Evolutionary conservation across 1,284 basidiomycete species (phyloP).

Genomic region (Ustilago sp.): DNA sequence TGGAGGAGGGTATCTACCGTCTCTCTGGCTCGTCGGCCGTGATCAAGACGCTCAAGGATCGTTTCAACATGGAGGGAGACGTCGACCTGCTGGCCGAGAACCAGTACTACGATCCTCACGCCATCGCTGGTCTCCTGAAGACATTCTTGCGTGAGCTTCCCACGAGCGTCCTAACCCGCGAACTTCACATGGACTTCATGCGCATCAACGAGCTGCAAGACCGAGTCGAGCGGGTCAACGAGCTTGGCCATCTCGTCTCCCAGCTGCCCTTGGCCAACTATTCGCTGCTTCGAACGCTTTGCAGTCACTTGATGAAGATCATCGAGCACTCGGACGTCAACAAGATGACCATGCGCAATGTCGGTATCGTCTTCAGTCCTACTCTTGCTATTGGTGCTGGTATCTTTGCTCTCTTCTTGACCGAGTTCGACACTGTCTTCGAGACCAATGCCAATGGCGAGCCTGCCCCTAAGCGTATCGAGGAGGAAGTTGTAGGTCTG

Average conservation of each 20-base stretch:
- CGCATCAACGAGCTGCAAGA: slow-evolving; percentile 79
- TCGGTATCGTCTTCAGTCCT: slow-evolving; percentile 85
- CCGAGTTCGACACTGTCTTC: slow-evolving; percentile 64
- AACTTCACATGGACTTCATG: slow-evolving; percentile 65
- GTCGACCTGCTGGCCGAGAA: slow-evolving; percentile 63
- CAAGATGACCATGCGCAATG: slow-evolving; percentile 99
- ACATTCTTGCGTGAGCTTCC: slow-evolving; percentile 65
- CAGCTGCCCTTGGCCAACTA: slow-evolving; percentile 92
- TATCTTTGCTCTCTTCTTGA: slow-evolving; percentile 63
- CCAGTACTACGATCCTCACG: slow-evolving; percentile 62
- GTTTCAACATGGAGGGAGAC: slow-evolving; percentile 80
- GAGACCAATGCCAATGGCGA: slow-evolving; percentile 60
- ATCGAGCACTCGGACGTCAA: slow-evolving; percentile 89
- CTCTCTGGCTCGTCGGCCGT: slow-evolving; percentile 76
- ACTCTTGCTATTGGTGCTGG: slow-evolving; percentile 65
- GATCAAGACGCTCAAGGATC: slow-evolving; percentile 91
- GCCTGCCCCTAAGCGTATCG: slow-evolving; percentile 49
- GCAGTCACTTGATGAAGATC: slow-evolving; percentile 94
- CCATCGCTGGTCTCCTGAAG: slow-evolving; percentile 66
- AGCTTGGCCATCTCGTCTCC: slow-evolving; percentile 86
- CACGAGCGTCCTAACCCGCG: slow-evolving; percentile 61
- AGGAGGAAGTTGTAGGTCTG: slow-evolving; percentile 33
- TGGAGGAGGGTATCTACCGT: slow-evolving; percentile 97
- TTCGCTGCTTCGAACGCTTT: slow-evolving; percentile 88
- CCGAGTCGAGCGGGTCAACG: slow-evolving; percentile 84